Evolutionary conservation across 345 rosid genomes (phyloP).

Genomic region (Pistacia integerrima): DNA sequence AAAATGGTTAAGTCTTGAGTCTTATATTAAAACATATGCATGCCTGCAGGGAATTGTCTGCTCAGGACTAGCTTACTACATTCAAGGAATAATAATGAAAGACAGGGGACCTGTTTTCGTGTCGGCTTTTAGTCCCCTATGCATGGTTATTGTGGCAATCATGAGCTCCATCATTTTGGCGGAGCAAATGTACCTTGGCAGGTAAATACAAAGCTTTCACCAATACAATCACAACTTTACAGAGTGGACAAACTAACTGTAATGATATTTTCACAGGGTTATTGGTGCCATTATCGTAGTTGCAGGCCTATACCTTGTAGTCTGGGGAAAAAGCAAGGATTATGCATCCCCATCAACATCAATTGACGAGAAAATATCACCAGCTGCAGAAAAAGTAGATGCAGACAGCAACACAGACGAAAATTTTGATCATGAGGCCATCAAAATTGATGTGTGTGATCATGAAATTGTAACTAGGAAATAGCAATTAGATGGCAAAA

Average conservation of each 20-base stretch:
- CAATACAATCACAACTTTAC: not conserved
- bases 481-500: slow-evolving; percentile 18
- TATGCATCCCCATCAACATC: slow-evolving; percentile 25
- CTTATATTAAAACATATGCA: not conserved
- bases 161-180: slow-evolving; percentile 72
- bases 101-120: slow-evolving; percentile 92
- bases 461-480: slow-evolving; percentile 9
- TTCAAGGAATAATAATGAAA: slow-evolving; percentile 76
- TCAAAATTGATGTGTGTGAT: slow-evolving; percentile 24
- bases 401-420: slow-evolving; percentile 17
- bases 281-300: slow-evolving; percentile 76
- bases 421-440: slow-evolving; percentile 31
- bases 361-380: slow-evolving; percentile 22
- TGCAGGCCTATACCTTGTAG: slow-evolving; percentile 74
- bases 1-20: not conserved
- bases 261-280: slow-evolving; percentile 48
- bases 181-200: slow-evolving; percentile 83
- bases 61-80: slow-evolving; percentile 75
- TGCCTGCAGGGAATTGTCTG: slow-evolving; percentile 77
- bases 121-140: slow-evolving; percentile 73
- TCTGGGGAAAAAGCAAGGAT: slow-evolving; percentile 91
- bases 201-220: slow-evolving; percentile 41
- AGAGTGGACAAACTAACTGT: not conserved
- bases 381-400: slow-evolving; percentile 26
- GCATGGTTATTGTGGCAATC: slow-evolving; percentile 83